These are phyloP conservation scores for Ophiostoma australiae DNA, from an alignment of 2,329 filamentous ascomycete genomes.

Conservation along the genomic window DNA sequence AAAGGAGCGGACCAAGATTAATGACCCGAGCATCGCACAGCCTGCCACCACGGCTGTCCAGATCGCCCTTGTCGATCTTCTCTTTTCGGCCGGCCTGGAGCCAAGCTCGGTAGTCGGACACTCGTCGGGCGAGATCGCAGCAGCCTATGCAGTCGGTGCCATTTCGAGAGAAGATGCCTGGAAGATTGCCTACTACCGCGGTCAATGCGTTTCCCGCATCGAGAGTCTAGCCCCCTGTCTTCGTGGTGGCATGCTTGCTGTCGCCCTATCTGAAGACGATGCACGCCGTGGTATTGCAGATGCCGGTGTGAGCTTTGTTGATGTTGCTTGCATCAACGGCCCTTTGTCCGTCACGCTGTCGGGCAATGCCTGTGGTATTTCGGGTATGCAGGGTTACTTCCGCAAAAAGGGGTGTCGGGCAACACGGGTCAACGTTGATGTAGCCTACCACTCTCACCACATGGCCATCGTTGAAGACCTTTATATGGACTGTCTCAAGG, in stretches of 20 bases:
- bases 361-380: slow-evolving; percentile 27
- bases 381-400: slow-evolving; percentile 23
- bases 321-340: slow-evolving; percentile 37
- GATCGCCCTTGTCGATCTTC: slow-evolving; percentile 35
- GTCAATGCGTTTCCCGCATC: slow-evolving; percentile 32
- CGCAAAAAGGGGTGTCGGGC: slow-evolving; percentile 17
- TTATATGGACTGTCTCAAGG: slow-evolving; percentile 26
- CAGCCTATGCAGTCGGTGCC: slow-evolving; percentile 34
- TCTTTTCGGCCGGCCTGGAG: slow-evolving; percentile 31
- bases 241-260: slow-evolving; percentile 46
- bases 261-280: slow-evolving; percentile 38
- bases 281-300: slow-evolving; percentile 30
- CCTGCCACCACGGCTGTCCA: slow-evolving; percentile 36
- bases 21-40: slow-evolving; percentile 32
- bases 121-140: slow-evolving; percentile 39
- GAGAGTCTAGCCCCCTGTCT: slow-evolving; percentile 20
- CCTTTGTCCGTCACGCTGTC: slow-evolving; percentile 37
- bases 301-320: slow-evolving; percentile 25
- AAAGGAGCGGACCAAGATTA: slow-evolving; percentile 27
- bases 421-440: slow-evolving; percentile 28
- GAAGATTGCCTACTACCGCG: slow-evolving; percentile 35
- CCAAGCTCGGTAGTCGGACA: slow-evolving; percentile 35
- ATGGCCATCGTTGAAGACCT: slow-evolving; percentile 29
- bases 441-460: slow-evolving; percentile 34
- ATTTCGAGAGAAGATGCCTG: slow-evolving; percentile 32